Evolutionary conservation across 441 rosid species (phyloP), one percentile per base, ranked within the genome.

Genomic region (Hura crepitans): DNA sequence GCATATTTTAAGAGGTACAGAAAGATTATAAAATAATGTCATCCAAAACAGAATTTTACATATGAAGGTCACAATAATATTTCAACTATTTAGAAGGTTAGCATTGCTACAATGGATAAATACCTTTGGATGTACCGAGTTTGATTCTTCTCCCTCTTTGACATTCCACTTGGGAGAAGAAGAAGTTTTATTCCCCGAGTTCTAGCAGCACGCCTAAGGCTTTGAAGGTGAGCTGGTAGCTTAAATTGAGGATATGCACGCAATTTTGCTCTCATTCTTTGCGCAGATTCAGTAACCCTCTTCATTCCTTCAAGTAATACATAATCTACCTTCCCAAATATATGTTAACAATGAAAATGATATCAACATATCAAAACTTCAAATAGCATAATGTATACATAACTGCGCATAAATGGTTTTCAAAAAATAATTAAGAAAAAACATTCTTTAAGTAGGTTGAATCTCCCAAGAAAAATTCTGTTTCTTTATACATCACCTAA

Each of bases 261-360:
- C 57, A 89, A 59, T 47, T 81, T 75, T 59, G 30, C 54, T 74
- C 97, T 87, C 75, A 18, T 77, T 79, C 97, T 85, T 79, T 35
- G 67, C 39, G 96, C 84, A 74, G 95, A 84, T 62, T 93, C 96
- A 8, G 95, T 79, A 4, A 83, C 86, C 78, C 96, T 88, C 83
- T 85, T 93, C 46, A 81, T 82, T 66, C 91, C 92, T 78, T 93
- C 98, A 20, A 93, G 89, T 81, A 93, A 68, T 66, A 81, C 84
- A 79, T 91, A 93, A 73, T 93, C 97, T 92, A 71, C 17, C 17
- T 35, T 8, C 20, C 42, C 27, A 39, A 54, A 43, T 12, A 23
- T 2, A 27, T 50, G 33, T 39, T 55, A 23, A 54, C 14, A 25
- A 14, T 35, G 66, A 31, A 69, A 58, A 47, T 63, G n/a, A 12